Percentiles rank a stretch among this genome's conserved stretches.
Conservation (phyloP, 73 alveolate species). For the Tetrahymena malaccensis region DNA sequence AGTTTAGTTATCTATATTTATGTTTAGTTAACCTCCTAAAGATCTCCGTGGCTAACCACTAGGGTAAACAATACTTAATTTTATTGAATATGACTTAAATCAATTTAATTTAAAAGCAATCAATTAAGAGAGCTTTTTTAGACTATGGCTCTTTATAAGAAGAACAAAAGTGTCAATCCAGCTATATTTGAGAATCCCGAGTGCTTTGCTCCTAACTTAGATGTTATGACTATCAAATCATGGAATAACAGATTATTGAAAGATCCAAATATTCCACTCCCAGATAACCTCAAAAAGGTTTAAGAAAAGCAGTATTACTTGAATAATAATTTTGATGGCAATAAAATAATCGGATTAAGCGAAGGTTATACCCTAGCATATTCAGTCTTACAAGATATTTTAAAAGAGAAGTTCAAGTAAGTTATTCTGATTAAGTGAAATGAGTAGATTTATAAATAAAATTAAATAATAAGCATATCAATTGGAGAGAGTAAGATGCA, state of each 20-base stretch:
- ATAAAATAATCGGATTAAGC: background rate
- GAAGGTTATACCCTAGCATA: background rate
- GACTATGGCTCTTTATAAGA: background rate
- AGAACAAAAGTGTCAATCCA: background rate
- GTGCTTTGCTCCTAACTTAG: background rate
- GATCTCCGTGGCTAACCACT: background rate
- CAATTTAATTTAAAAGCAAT: background rate
- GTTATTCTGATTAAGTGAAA: background rate
- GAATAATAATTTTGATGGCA: background rate
- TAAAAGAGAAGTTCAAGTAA: background rate
- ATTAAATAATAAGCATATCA: background rate
- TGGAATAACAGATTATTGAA: background rate
- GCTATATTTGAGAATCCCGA: background rate
- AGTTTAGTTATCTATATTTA: background rate
- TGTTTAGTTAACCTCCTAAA: background rate
- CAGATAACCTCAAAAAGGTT: background rate
- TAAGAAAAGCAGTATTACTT: background rate
- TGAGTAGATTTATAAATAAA: background rate
- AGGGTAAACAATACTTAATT: background rate
- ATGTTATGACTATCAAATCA: background rate
- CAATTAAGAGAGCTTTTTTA: background rate
- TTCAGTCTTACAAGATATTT: background rate
- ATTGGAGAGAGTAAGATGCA: background rate
- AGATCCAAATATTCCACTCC: background rate
- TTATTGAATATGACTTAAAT: background rate